Evolutionary conservation across 1,284 basidiomycete genomes (phyloP).

Genomic region (Retiboletus flavoniger): DNA sequence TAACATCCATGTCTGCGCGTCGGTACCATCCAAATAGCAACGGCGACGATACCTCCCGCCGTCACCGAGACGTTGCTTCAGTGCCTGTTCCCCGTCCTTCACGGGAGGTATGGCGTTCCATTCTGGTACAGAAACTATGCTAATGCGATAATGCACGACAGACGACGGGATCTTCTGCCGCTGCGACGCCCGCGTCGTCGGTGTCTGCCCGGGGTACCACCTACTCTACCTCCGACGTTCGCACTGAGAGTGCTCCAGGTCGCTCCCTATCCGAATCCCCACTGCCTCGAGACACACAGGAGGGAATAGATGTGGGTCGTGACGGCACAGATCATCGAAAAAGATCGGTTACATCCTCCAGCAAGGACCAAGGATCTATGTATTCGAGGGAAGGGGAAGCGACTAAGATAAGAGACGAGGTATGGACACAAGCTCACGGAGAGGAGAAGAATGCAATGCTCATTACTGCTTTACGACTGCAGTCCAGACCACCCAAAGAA

Average conservation of each 20-base stretch:
- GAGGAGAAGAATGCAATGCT: not conserved
- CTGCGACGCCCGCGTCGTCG: not conserved
- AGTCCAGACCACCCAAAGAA: conserved; percentile 4
- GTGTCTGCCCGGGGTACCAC: not conserved
- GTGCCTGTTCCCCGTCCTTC: not conserved
- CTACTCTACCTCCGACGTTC: not conserved
- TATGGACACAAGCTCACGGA: not conserved
- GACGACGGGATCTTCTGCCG: conserved; percentile 3
- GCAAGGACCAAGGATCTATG: not conserved
- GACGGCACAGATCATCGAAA: not conserved
- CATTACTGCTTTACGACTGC: not conserved
- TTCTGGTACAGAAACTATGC: not conserved
- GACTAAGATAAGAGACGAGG: conserved; percentile 6
- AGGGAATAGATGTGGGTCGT: not conserved
- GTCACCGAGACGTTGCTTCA: not conserved
- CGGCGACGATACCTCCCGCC: conserved; percentile 1
- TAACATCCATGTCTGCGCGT: conserved; percentile 11
- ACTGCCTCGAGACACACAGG: not conserved
- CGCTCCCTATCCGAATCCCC: not conserved
- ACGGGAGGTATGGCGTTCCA: conserved; percentile 6
- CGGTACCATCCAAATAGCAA: not conserved
- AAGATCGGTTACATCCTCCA: not conserved
- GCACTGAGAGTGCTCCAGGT: not conserved
- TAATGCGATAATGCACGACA: not conserved
- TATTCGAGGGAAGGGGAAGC: not conserved